Conservation (phyloP, 2,329 filamentous ascomycete genomes). For the Taxawa tesnikishii region DNA sequence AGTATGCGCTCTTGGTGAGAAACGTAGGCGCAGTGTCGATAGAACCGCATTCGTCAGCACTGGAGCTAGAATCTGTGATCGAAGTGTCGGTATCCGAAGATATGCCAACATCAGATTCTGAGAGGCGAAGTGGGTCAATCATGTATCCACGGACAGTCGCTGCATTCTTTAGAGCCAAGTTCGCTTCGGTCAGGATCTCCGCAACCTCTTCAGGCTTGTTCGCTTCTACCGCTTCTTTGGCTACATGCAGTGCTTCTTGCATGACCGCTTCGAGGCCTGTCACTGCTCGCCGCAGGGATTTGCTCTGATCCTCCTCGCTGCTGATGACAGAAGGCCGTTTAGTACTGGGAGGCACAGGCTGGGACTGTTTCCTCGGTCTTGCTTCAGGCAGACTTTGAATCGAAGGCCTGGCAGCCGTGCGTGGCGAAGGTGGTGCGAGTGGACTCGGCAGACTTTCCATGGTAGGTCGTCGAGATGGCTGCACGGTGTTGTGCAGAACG, state of each 20-base stretch:
- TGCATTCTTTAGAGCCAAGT: constrained; percentile 20
- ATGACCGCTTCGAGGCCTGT: constrained; percentile 29
- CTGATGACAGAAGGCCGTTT: too few species aligned
- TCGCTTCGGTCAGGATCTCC: constrained; percentile 26
- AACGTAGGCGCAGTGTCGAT: constrained; percentile 3
- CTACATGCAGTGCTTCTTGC: constrained; percentile 26
- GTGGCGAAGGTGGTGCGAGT: too few species aligned
- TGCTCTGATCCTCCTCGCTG: too few species aligned
- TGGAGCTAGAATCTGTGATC: constrained; percentile 6
- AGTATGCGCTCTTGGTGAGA: constrained; percentile 7
- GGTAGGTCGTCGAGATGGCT: too few species aligned
- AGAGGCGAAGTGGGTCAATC: constrained; percentile 6
- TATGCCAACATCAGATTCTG: constrained; percentile 8
- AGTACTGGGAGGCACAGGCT: too few species aligned
- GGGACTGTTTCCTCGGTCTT: too few species aligned
- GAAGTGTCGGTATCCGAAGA: constrained; percentile 6
- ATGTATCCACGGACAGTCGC: constrained; percentile 10
- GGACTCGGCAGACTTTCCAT: too few species aligned
- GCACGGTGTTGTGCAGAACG: too few species aligned
- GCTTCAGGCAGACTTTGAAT: too few species aligned
- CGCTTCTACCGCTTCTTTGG: constrained; percentile 19
- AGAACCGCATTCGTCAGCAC: neutral
- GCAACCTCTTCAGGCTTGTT: constrained; percentile 24
- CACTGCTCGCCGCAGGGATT: constrained; percentile 18
- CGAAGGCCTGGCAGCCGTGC: too few species aligned